Evolutionary conservation across 1,284 basidiomycete genomes (phyloP).

Genomic region (Leccinum fuscescens): DNA sequence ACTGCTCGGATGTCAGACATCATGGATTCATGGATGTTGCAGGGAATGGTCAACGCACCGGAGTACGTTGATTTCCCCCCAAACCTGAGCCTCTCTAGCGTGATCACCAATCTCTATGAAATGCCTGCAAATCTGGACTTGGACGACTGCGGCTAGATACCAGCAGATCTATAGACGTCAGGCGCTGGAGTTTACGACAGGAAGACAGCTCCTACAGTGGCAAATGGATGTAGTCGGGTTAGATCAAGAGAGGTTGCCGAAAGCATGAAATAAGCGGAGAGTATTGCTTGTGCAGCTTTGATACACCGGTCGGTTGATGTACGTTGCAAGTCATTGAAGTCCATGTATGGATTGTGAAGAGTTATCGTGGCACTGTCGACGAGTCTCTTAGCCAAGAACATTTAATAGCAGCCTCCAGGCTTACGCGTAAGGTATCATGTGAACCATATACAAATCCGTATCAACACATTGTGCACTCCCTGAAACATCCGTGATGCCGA

Average conservation of each 20-base stretch:
- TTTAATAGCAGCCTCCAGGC: conserved; percentile 18
- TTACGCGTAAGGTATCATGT: conserved; percentile 79
- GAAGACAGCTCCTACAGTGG: conserved; percentile 52
- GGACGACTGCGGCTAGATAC: conserved; percentile 82
- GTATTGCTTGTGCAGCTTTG: conserved; percentile 66
- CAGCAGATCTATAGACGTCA: conserved; percentile 68
- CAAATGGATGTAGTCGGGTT: conserved; percentile 76
- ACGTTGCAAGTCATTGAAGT: conserved; percentile 63
- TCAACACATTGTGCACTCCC: conserved; percentile 57
- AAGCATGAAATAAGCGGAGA: conserved; percentile 70
- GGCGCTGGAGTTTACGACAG: conserved; percentile 9
- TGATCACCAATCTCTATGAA: conserved; percentile 74
- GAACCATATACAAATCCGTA: conserved; percentile 81
- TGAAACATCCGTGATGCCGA: conserved; percentile 54
- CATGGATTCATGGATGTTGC: not conserved
- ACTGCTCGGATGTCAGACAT: conserved; percentile 36
- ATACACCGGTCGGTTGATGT: conserved; percentile 70
- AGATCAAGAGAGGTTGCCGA: conserved; percentile 75
- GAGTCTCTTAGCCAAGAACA: conserved; percentile 8
- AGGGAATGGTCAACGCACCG: conserved; percentile 43
- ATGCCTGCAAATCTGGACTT: conserved; percentile 80
- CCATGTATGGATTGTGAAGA: conserved; percentile 76
- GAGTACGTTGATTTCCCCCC: conserved; percentile 81
- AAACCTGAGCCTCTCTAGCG: conserved; percentile 67
- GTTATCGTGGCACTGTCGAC: conserved; percentile 72